These are phyloP conservation scores for Narthecium ossifragum DNA, from an alignment of 106 monocot genomes.

Conservation along the genomic window DNA sequence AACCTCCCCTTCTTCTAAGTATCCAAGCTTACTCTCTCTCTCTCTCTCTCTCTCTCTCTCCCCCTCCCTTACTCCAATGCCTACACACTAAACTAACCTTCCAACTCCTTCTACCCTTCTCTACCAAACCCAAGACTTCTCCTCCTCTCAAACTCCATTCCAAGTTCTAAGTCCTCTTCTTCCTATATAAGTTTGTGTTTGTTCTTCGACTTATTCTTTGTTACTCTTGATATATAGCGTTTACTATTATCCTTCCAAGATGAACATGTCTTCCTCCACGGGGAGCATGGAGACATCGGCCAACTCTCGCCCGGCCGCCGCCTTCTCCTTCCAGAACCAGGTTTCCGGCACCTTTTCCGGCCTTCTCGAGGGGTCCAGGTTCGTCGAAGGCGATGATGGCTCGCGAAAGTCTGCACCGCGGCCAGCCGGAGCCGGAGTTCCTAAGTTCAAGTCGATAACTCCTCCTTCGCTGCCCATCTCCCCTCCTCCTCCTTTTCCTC, in stretches of 20 bases:
- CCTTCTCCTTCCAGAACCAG: slow-evolving; percentile 18
- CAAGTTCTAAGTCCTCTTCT: no score
- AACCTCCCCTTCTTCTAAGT: background rate
- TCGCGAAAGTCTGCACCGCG: background rate
- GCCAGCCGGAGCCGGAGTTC: background rate
- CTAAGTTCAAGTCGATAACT: slow-evolving; percentile 31
- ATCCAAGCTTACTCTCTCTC: background rate
- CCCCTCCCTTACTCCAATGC: background rate
- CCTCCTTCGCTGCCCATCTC: slow-evolving; percentile 30
- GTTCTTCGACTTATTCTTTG: no score
- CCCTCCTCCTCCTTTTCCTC: slow-evolving; percentile 11
- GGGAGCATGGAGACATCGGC: slow-evolving; percentile 30
- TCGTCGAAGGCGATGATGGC: background rate
- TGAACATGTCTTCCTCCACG: slow-evolving; percentile 21
- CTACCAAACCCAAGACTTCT: background rate
- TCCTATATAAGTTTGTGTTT: no score
- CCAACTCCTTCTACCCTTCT: background rate
- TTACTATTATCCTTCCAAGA: background rate
- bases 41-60: slow-evolving; percentile 6
- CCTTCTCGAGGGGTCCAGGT: slow-evolving; percentile 18
- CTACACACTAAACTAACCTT: background rate
- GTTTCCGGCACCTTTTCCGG: slow-evolving; percentile 26
- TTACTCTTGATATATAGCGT: no score
- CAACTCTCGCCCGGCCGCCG: slow-evolving; percentile 1
- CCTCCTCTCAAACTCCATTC: background rate